These are phyloP conservation scores for Citropsis articulata DNA, from an alignment of 345 rosid genomes.

Conservation along the genomic window DNA sequence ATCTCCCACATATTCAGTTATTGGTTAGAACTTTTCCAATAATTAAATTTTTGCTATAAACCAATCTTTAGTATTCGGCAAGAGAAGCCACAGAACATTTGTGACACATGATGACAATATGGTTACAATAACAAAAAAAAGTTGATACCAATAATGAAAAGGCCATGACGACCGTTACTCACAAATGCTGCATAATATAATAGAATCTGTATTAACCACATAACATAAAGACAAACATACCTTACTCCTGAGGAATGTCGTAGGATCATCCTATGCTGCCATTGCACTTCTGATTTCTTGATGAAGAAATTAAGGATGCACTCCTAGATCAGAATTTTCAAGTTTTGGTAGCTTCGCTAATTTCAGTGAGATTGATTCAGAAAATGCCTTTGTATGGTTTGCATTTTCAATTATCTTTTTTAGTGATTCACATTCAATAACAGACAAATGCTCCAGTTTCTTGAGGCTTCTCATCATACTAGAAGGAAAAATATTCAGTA, in stretches of 20 bases:
- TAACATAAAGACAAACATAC: not conserved
- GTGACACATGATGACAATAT: not conserved
- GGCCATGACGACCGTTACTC: not conserved
- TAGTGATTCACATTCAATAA: not conserved
- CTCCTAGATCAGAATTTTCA: not conserved
- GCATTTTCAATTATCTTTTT: not conserved
- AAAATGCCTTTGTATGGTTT: not conserved
- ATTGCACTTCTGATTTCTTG: not conserved
- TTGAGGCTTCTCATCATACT: not conserved
- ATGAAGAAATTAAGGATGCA: not conserved
- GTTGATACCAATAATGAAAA: not conserved
- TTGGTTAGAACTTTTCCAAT: not conserved
- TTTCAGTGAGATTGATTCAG: not conserved
- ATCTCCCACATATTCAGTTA: not conserved
- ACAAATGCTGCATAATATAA: not conserved
- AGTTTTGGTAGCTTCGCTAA: not conserved
- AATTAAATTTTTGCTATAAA: no score
- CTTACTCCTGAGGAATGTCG: not conserved
- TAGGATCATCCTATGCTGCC: not conserved
- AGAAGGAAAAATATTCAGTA: not conserved
- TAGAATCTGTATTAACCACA: not conserved
- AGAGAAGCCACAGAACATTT: not conserved
- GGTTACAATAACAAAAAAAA: no score
- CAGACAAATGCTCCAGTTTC: not conserved
- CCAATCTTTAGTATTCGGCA: not conserved